Conservation (phyloP, 2,329 filamentous ascomycete species). For the Hysterium pulicare region DNA sequence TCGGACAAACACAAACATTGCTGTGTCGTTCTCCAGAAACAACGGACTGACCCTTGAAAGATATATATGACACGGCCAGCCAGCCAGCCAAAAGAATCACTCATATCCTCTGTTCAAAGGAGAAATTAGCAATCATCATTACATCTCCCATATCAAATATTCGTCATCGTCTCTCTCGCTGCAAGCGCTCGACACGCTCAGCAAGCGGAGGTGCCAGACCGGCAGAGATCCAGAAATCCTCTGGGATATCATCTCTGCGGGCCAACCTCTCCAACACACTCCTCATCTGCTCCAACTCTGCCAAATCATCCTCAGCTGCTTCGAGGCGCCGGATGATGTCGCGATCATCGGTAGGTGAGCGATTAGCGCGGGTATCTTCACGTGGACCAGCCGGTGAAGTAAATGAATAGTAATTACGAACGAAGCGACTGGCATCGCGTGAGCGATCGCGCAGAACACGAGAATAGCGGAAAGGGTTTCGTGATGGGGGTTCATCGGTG, state of each 20-base stretch:
- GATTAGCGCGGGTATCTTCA: conserved; percentile 4
- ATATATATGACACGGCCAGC: not conserved
- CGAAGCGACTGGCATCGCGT: conserved; percentile 24
- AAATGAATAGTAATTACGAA: conserved; percentile 26
- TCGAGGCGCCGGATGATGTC: no score
- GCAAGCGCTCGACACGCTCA: conserved; percentile 32
- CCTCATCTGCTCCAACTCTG: conserved; percentile 63
- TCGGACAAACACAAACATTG: not conserved
- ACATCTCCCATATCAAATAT: not conserved
- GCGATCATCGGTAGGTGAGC: conserved; percentile 7
- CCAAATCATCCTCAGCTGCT: conserved; percentile 13
- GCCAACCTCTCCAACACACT: conserved; percentile 68
- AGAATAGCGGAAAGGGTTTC: conserved; percentile 25
- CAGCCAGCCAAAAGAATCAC: not conserved
- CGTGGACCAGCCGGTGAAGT: not conserved
- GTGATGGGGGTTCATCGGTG: conserved; percentile 24
- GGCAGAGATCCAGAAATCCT: conserved; percentile 69
- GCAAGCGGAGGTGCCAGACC: conserved; percentile 37
- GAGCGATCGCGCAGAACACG: conserved; percentile 25
- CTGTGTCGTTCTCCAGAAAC: not conserved
- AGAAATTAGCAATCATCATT: not conserved
- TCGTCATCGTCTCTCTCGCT: conserved; percentile 24
- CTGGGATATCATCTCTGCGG: conserved; percentile 70
- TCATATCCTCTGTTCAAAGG: not conserved
- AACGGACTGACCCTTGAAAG: not conserved